phyloP scores from a whole-genome alignment of 441 rosid species.

The Populus tomentosa region DNA sequence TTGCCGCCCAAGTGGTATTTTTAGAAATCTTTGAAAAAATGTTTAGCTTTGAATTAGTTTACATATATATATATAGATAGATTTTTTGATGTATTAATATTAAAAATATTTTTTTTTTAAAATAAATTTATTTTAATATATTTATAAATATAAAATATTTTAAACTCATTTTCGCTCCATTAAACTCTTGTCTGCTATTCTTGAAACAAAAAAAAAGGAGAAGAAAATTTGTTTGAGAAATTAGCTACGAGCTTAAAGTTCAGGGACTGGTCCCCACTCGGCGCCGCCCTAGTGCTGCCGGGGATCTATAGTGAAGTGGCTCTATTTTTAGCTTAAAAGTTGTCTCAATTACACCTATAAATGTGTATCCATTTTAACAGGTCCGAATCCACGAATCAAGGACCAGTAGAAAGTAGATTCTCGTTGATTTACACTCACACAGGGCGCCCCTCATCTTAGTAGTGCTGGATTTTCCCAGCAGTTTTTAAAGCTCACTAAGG shows the following conservation, averaged over 20 bases:
- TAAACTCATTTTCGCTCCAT: too few species aligned
- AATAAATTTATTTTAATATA: too few species aligned
- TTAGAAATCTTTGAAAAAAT: too few species aligned
- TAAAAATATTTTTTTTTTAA: too few species aligned
- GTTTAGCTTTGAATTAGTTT: too few species aligned
- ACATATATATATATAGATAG: too few species aligned
- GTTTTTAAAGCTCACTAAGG: constrained; percentile 3
- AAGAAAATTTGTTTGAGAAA: not conserved
- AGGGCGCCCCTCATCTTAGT: constrained; percentile 3
- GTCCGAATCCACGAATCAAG: not conserved
- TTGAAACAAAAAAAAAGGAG: too few species aligned
- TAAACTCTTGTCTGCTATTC: too few species aligned
- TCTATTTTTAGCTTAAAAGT: not conserved
- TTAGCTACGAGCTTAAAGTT: not conserved
- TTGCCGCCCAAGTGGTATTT: too few species aligned
- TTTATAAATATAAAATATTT: too few species aligned
- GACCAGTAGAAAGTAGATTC: constrained; percentile 11
- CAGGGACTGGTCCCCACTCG: not conserved
- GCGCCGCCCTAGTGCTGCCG: constrained; percentile 7
- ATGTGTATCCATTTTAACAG: not conserved
- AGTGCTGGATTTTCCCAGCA: not conserved
- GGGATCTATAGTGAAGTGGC: not conserved
- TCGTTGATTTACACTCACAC: not conserved
- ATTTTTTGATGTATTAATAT: too few species aligned
- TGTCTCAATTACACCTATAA: not conserved